Conservation (phyloP, 768 basidiomycete genomes). For the Collybia sordida region DNA sequence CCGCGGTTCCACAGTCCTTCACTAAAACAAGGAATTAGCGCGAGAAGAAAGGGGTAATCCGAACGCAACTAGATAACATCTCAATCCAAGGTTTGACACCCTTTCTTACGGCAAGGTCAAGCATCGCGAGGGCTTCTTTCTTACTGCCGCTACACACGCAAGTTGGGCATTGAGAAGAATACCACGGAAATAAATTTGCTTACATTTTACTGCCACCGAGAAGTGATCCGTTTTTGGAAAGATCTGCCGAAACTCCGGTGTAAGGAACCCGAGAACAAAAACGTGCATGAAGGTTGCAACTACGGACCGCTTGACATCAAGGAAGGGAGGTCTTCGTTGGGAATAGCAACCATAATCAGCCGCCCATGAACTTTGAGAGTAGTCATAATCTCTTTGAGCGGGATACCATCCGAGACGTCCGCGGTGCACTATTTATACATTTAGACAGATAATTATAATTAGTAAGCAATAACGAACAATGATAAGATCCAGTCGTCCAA, state of each 20-base stretch:
- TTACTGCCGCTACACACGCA: constrained; percentile 50
- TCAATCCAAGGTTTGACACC: constrained; percentile 48
- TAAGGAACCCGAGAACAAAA: constrained; percentile 1
- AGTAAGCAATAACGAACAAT: constrained; percentile 27
- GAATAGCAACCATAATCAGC: constrained; percentile 59
- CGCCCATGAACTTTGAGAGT: constrained; percentile 53
- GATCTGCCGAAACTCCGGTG: constrained; percentile 11
- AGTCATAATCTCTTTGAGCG: constrained; percentile 32
- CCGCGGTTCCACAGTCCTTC: constrained; percentile 1
- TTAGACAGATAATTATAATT: neutral
- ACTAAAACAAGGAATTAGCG: too few relatives aligned
- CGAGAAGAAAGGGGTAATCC: too few relatives aligned
- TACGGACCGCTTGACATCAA: constrained; percentile 26
- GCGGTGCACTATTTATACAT: constrained; percentile 22
- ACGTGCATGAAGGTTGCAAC: constrained; percentile 20
- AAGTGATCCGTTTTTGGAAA: constrained; percentile 21
- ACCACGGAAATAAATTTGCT: neutral
- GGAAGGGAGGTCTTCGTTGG: constrained; percentile 44
- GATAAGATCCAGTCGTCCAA: constrained; percentile 50
- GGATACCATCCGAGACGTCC: constrained; percentile 25
- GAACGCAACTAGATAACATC: constrained; percentile 36
- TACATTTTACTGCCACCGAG: constrained; percentile 31
- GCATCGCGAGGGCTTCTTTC: constrained; percentile 58
- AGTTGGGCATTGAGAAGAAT: constrained; percentile 17
- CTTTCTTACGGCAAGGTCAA: constrained; percentile 56